Evolutionary conservation across 441 rosid species (phyloP).

Genomic region (Biscutella auriculata): DNA sequence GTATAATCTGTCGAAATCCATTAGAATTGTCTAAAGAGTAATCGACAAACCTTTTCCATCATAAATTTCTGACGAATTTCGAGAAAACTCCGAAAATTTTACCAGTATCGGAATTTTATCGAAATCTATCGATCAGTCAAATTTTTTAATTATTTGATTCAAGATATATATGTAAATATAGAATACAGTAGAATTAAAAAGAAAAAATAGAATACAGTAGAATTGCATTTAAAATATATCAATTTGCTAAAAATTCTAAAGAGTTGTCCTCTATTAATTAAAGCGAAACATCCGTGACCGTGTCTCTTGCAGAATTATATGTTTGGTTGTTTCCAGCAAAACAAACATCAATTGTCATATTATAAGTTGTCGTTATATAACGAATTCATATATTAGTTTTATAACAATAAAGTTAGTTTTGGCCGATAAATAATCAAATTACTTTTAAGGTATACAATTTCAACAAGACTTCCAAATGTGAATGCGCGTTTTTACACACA

Average conservation of each 20-base stretch:
- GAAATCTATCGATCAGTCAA: too few species aligned
- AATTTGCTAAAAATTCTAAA: not conserved
- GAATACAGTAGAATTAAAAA: too few species aligned
- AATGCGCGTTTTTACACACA: conserved; percentile 4
- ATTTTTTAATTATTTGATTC: too few species aligned
- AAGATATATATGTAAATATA: too few species aligned
- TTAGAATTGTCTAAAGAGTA: too few species aligned
- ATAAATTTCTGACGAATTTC: too few species aligned
- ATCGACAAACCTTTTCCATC: too few species aligned
- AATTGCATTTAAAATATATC: not conserved
- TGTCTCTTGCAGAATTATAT: conserved; percentile 15
- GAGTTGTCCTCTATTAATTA: not conserved
- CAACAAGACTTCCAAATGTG: not conserved
- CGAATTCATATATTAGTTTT: conserved; percentile 6
- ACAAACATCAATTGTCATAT: conserved; percentile 4
- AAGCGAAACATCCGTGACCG: conserved; percentile 19
- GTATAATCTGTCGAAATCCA: too few species aligned
- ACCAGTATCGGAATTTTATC: too few species aligned
- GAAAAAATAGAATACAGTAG: not conserved
- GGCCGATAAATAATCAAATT: not conserved
- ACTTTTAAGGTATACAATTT: not conserved
- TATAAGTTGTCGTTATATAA: conserved; percentile 20
- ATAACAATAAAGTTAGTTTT: not conserved
- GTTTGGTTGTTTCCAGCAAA: conserved; percentile 15
- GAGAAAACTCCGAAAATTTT: too few species aligned